Conservation (phyloP, 257 asterid genomes). For the Striga asiatica region DNA sequence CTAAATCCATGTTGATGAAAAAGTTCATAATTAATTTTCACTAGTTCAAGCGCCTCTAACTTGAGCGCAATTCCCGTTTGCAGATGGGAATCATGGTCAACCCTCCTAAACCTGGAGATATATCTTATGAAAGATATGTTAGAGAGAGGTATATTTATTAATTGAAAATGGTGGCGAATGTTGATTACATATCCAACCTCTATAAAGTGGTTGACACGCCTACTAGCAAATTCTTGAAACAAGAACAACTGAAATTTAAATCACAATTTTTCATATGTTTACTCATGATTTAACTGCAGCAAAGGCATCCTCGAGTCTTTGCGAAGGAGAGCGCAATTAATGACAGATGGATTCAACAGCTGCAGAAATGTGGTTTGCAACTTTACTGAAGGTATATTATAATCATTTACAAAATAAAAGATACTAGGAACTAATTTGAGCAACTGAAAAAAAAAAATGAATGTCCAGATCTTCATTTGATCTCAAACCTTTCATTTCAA, state of each 20-base stretch:
- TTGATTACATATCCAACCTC: too few species aligned
- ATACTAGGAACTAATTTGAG: too few species aligned
- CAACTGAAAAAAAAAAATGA: too few species aligned
- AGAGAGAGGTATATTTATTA: constrained; percentile 89
- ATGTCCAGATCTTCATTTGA: background rate
- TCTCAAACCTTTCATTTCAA: background rate
- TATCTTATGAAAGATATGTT: constrained; percentile 65
- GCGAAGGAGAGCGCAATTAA: constrained; percentile 84
- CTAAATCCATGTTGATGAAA: background rate
- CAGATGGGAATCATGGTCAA: constrained; percentile 94
- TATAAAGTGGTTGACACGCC: too few species aligned
- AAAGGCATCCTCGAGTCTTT: constrained; percentile 82
- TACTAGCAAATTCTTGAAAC: background rate
- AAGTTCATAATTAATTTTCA: background rate
- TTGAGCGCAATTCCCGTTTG: too few species aligned
- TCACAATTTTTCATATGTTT: background rate
- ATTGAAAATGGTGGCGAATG: too few species aligned
- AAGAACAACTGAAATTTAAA: background rate
- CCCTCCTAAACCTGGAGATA: constrained; percentile 92
- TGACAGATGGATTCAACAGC: constrained; percentile 98
- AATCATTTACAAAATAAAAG: too few species aligned
- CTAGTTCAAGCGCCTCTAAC: too few species aligned
- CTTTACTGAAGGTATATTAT: constrained; percentile 91
- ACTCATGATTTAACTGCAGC: constrained; percentile 29
- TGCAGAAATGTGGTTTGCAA: constrained; percentile 95